Evolutionary conservation across 2,329 filamentous ascomycete genomes (phyloP).

Genomic region (Colletotrichum tamarilloi): DNA sequence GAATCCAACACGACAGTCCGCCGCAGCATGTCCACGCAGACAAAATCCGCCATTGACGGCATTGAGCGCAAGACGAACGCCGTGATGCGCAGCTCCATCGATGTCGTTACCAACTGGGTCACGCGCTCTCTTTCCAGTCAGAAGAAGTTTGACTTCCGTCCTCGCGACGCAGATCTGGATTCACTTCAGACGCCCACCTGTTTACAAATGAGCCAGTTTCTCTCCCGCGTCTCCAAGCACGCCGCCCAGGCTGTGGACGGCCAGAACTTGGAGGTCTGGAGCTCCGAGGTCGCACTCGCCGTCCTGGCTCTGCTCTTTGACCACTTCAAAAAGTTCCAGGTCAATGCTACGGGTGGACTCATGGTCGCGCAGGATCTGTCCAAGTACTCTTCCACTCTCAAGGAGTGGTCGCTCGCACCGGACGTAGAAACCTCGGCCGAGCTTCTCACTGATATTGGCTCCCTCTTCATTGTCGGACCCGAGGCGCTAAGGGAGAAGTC

Average conservation of each 20-base stretch:
- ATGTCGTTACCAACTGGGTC: constrained; percentile 81
- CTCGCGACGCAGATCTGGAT: constrained; percentile 83
- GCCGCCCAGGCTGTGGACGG: constrained; percentile 80
- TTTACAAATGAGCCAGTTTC: constrained; percentile 82
- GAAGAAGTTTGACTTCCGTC: constrained; percentile 90
- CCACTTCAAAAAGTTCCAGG: constrained; percentile 93
- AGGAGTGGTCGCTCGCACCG: constrained; percentile 81
- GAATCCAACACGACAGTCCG: constrained; percentile 91
- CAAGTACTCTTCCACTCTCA: constrained; percentile 88
- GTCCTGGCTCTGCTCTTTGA: constrained; percentile 84
- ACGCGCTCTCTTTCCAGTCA: constrained; percentile 78
- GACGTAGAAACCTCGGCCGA: constrained; percentile 79
- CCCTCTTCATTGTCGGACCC: constrained; percentile 91
- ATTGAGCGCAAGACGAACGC: constrained; percentile 86
- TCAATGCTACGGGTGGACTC: constrained; percentile 91
- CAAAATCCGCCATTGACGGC: constrained; percentile 76
- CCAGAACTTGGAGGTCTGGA: constrained; percentile 84
- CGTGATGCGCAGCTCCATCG: constrained; percentile 67
- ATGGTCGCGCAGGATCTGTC: constrained; percentile 98
- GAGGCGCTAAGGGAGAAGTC: constrained; percentile 80
- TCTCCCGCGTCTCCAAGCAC: constrained; percentile 73
- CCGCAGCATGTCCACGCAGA: constrained; percentile 88
- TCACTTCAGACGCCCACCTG: constrained; percentile 89
- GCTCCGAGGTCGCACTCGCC: constrained; percentile 84
- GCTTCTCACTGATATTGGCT: constrained; percentile 91